Evolutionary conservation across 441 rosid species (phyloP), one percentile per base, ranked within the genome.

Genomic region (Pelargonium fulgidum): DNA sequence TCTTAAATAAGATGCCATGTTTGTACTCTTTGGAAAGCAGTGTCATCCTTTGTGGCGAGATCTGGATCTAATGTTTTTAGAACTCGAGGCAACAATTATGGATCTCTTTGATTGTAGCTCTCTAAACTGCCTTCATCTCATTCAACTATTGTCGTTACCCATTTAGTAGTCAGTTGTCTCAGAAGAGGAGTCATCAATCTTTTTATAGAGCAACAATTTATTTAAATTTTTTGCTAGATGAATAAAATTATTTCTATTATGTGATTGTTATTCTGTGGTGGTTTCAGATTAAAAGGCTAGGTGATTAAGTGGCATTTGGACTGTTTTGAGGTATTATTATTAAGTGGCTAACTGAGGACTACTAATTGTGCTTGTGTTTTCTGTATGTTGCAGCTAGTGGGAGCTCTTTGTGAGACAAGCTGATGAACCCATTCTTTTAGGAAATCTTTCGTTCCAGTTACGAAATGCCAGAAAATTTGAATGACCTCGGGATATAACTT

Each of bases 251-350:
- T 59, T 19, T 44, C 61, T 14, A 13, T 62, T 5, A 59, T 9
- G 72, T 69, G 61, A 66, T 67, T 45, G 58, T 22, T 54, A 56
- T 65, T 59, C 50, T 52, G 70, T 76, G 69, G 48, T 81, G 76
- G 64, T 81, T 82, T 68, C 86, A 85, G 86, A 79, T 78, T 65
- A 8, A 3, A 42, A 50, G 67, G 76, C 59, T 65, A 80, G 85
- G 75, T 83, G 84, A 83, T 72, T 71, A 75, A 64, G 52, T 72
- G 72, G 74, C 76, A 26, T 65, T 59, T 64, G 33, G 69, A 70
- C 70, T 69, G 45, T 64, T 68, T 68, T 73, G 67, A 77, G 73
- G 71, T 73, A 52, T 72, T 65, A 66, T 72, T 68, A 50, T 33
- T 33, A 29, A 70, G 36, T 64, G 73, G 77, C 74, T 75, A 45